Conservation (phyloP, 805 yeast genomes). For the Suhomyces faveliae region DNA sequence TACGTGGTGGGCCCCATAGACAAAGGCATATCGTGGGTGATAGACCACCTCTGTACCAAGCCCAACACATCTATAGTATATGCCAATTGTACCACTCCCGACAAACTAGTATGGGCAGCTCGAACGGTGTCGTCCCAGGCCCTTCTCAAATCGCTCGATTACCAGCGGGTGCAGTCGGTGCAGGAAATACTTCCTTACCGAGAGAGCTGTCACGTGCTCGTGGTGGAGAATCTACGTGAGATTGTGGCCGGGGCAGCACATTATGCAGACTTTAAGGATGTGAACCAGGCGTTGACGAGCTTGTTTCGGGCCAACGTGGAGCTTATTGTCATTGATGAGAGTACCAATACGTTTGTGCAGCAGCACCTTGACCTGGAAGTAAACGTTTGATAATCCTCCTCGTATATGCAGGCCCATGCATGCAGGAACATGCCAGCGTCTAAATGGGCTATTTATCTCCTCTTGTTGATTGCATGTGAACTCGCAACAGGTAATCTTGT, state of each 20-base stretch:
- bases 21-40: not conserved
- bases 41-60: not conserved
- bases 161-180: slow-evolving; percentile 8
- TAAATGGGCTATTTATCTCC: no score
- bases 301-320: slow-evolving; percentile 3
- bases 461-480: no score
- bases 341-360: slow-evolving; percentile 6
- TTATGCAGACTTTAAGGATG: slow-evolving; percentile 4
- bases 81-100: slow-evolving; percentile 10
- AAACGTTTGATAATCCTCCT: not conserved
- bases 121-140: not conserved
- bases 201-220: slow-evolving; percentile 1
- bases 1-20: not conserved
- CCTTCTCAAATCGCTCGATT: slow-evolving; percentile 9
- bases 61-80: slow-evolving; percentile 1
- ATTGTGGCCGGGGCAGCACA: slow-evolving; percentile 4
- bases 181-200: not conserved
- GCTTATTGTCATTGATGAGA: slow-evolving; percentile 6
- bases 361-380: slow-evolving; percentile 1
- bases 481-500: no score
- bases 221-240: slow-evolving; percentile 10
- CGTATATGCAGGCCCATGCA: no score
- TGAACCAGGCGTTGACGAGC: slow-evolving; percentile 10
- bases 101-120: slow-evolving; percentile 5
- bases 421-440: no score